Conservation (phyloP, 2,329 filamentous ascomycete species). For the Blastomyces gilchristii region DNA sequence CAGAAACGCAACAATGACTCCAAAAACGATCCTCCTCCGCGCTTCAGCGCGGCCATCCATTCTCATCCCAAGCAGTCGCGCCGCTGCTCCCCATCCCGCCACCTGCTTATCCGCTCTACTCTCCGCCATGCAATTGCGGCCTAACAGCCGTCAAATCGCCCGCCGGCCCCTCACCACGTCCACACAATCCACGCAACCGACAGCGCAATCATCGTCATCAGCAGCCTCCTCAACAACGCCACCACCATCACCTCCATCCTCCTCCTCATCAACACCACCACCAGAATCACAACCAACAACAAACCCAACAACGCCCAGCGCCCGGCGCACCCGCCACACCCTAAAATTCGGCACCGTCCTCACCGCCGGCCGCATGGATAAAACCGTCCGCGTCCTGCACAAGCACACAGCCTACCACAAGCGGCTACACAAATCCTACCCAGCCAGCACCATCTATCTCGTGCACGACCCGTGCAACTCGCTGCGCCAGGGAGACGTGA, state of each 20-base stretch:
- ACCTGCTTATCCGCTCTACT: background rate
- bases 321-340: background rate
- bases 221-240: too few relatives aligned
- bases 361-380: slow-evolving; percentile 34
- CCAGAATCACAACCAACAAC: too few relatives aligned
- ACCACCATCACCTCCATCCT: background rate
- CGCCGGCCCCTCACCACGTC: background rate
- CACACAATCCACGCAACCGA: background rate
- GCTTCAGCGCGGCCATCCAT: background rate
- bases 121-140: background rate
- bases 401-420: slow-evolving; percentile 28
- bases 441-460: slow-evolving; percentile 25
- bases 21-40: slow-evolving; percentile 5
- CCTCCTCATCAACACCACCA: background rate
- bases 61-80: background rate
- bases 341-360: slow-evolving; percentile 28
- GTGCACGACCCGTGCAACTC: slow-evolving; percentile 34
- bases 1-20: slow-evolving; percentile 4
- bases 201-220: background rate
- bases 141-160: background rate
- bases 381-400: slow-evolving; percentile 31
- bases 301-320: background rate
- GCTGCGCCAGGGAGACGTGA: slow-evolving; percentile 35
- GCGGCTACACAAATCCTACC: slow-evolving; percentile 30
- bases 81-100: background rate